A percentile compares a stretch with the other conserved stretches of the same genome.
These are phyloP conservation scores for Solioccasus polychromus DNA, from an alignment of 768 basidiomycete species.

Conservation along the genomic window DNA sequence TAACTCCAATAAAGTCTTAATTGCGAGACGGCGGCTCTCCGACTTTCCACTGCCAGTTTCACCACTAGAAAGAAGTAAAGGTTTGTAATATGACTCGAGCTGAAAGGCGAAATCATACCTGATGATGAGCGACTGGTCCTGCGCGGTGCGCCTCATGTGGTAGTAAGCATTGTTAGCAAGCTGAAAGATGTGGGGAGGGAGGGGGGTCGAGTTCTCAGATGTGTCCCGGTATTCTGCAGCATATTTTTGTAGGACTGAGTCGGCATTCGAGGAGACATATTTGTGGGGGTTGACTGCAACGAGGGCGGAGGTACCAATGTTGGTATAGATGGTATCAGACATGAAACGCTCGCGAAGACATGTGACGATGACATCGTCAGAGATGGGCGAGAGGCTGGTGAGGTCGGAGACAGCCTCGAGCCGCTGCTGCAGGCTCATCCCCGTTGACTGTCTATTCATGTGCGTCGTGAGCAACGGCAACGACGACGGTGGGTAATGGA, in stretches of 20 bases:
- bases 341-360: constrained; percentile 86
- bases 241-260: constrained; percentile 82
- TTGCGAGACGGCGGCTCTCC: constrained; percentile 84
- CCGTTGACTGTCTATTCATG: constrained; percentile 45
- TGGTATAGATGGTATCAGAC: constrained; percentile 79
- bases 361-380: constrained; percentile 82
- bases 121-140: constrained; percentile 89
- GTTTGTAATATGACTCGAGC: neutral
- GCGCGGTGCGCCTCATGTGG: constrained; percentile 90
- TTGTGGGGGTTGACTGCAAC: constrained; percentile 94
- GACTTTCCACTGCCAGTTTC: constrained; percentile 94
- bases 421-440: constrained; percentile 55
- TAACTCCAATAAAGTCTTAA: constrained; percentile 90
- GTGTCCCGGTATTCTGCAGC: constrained; percentile 83
- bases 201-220: constrained; percentile 51
- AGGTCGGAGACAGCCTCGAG: constrained; percentile 75
- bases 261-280: constrained; percentile 79
- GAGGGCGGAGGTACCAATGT: constrained; percentile 64
- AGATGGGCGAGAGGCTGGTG: constrained; percentile 57
- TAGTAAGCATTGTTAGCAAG: constrained; percentile 91
- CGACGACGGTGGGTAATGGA: neutral
- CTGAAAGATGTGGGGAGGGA: constrained; percentile 90
- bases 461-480: neutral
- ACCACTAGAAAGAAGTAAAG: constrained; percentile 52
- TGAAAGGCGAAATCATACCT: constrained; percentile 51